Base-by-base conservation (phyloP, 352 stramenopile species). In the Phytophthora pistaciae region DNA sequence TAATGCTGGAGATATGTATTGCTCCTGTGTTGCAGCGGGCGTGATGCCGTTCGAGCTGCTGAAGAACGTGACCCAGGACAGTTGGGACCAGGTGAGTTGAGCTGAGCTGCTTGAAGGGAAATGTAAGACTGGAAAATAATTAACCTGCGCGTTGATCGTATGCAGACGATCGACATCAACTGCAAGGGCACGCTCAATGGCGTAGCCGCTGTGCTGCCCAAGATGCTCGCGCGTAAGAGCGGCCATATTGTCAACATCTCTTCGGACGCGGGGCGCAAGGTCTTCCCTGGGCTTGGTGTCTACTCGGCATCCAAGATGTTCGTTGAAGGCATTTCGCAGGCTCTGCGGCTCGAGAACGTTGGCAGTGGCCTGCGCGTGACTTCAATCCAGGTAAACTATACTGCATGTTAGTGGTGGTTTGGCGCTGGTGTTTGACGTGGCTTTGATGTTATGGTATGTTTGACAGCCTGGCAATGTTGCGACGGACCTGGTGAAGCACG, bases 41-140 rank as follows among this genome's bases (percentile, higher is more conserved):
- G 90, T 98, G 54, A 98, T 98, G 95, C 95, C 95, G 48, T 98
- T 97, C 68, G 95, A 96, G 31, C 76, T 95, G 49, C 84, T 98
- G 76, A 87, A 95, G 73, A 96, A 97, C 74, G 79, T 90, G 20
- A 88, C 96, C 60, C 86, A 96, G 78, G 93, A 98, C 77, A 93
- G 96, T 68, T 98, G 95, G 93, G 87, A 98, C 56, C 79, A 76
- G 50, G 74, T 81, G 31, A 55, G 65, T 38, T 48, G 27, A 21
- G 11, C 27, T 52, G 11, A 8, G 20, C 14, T 68, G 11, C 44
- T 27, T 5, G 38, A 21, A 66, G 16, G 10, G 36, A 18, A 20
- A 55, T 61, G 9, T 13, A 29, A 29, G 27, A 29, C 27, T 29
- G 27, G 27, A 29, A 29, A 29, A 29, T 3, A n/a, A 6, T 46